Base-by-base conservation (phyloP, 2,329 filamentous ascomycete species). In the Domatiomyces globalis region DNA sequence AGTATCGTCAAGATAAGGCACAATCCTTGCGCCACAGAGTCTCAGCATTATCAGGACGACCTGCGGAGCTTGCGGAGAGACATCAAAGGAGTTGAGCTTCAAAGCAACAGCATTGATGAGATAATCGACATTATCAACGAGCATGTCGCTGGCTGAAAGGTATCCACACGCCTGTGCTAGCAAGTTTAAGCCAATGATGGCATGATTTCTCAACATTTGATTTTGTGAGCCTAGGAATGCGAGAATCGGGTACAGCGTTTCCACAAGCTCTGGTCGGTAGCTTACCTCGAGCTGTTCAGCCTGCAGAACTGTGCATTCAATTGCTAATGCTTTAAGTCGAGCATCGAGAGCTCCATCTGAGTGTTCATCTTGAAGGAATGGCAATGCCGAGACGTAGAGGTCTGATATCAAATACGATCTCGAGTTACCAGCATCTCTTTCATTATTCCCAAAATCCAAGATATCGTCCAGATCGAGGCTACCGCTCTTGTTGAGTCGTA, bases 1-100 rank as follows among this genome's bases (percentile, higher is more conserved):
- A 0, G 95, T 79, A 63, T 98, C 92, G 62, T 96, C 90, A 1
- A 98, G 72, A 63, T 89, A 95, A 0, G 89, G 88, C 9, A 98
- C 74, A 19, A 98, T 67, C 6, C 75, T 76, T 1, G 88, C 81
- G 0, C 92, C 92, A 17, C 88, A 87, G 12, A 98, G 76, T 22
- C 79, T 81, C 54, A 96, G 81, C 85, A 96, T 94, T 89, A 98
- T 95, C 5, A 84, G 77, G 47, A 98, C 69, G 1, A 96, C 92
- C 59, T 90, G 85, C 2, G 89, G 88, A 2, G 87, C 88, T 56
- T 94, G 85, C 1, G 90, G 89, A 0, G 88, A 90, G 49, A 96
- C 83, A 57, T 95, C 88, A 57, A 95, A 87, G 0, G 86, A 87
- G 61, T 95, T 95, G 6, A 98, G 76, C 55, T 88, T 85, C 54